A percentile compares a stretch with the other conserved stretches of the same genome.
These are phyloP conservation scores for Bipolaris bicolor DNA, from an alignment of 2,329 filamentous ascomycete species.

Conservation along the genomic window DNA sequence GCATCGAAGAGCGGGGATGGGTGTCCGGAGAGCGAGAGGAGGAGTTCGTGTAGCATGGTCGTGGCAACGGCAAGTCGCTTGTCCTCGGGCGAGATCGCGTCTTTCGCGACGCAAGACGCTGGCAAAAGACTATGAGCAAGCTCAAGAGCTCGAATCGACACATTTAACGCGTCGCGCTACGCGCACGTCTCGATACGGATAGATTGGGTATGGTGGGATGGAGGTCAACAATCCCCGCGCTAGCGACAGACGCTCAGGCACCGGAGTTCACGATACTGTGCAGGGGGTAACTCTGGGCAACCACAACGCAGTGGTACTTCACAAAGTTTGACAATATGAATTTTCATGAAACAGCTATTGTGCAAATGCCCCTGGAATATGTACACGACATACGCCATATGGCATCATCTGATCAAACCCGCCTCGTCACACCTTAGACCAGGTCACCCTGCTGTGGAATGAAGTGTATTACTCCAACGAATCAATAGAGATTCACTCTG, in stretches of 20 bases:
- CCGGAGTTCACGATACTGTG: background rate
- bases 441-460: background rate
- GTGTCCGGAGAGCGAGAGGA: conserved; percentile 93
- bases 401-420: background rate
- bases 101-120: conserved; percentile 29
- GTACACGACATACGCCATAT: background rate
- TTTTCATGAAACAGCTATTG: background rate
- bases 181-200: conserved; percentile 20
- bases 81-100: conserved; percentile 14
- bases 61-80: conserved; percentile 20
- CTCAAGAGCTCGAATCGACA: conserved; percentile 49
- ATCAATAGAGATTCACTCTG: background rate
- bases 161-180: conserved; percentile 36
- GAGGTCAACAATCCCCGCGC: conserved; percentile 18
- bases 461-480: background rate
- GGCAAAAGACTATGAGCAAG: conserved; percentile 37
- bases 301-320: background rate
- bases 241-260: conserved; percentile 7
- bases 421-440: background rate
- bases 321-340: background rate
- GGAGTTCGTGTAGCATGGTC: conserved; percentile 95
- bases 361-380: background rate
- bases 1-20: conserved; percentile 81
- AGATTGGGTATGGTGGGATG: conserved; percentile 18
- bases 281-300: background rate